Evolutionary conservation across 345 rosid genomes (phyloP).

Genomic region (Linum tenue): DNA sequence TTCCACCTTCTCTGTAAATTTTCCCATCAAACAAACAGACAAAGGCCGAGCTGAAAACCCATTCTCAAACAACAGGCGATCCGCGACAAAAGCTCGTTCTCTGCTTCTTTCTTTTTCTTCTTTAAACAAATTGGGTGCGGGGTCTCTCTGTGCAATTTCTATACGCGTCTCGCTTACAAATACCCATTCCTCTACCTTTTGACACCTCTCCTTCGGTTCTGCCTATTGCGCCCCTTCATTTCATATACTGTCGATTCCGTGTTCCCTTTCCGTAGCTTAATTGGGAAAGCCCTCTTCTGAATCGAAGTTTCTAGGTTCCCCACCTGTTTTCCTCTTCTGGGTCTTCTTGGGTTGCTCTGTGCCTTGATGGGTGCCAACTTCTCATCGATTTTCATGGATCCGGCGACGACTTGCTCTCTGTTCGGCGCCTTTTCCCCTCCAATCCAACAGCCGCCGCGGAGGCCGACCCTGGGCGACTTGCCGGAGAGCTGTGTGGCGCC

Average conservation of each 20-base stretch:
- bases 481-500: slow-evolving; percentile 81
- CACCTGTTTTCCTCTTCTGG: not conserved
- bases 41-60: not conserved
- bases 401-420: slow-evolving; percentile 14
- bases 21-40: slow-evolving; percentile 7
- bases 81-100: too few species aligned
- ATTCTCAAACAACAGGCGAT: too few species aligned
- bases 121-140: not conserved
- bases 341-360: not conserved
- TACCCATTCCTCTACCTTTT: not conserved
- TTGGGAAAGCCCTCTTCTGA: too few species aligned
- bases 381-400: slow-evolving; percentile 28
- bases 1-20: not conserved
- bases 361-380: slow-evolving; percentile 56
- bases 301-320: not conserved
- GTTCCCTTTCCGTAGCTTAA: not conserved
- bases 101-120: not conserved
- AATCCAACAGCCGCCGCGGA: slow-evolving; percentile 11
- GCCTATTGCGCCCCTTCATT: not conserved
- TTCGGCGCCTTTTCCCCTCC: slow-evolving; percentile 6
- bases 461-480: slow-evolving; percentile 56
- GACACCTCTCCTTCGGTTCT: not conserved
- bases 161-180: slow-evolving; percentile 16
- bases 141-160: not conserved
- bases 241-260: not conserved